Evolutionary conservation across 768 basidiomycete species (phyloP).

Genomic region (Mycena haematopus): DNA sequence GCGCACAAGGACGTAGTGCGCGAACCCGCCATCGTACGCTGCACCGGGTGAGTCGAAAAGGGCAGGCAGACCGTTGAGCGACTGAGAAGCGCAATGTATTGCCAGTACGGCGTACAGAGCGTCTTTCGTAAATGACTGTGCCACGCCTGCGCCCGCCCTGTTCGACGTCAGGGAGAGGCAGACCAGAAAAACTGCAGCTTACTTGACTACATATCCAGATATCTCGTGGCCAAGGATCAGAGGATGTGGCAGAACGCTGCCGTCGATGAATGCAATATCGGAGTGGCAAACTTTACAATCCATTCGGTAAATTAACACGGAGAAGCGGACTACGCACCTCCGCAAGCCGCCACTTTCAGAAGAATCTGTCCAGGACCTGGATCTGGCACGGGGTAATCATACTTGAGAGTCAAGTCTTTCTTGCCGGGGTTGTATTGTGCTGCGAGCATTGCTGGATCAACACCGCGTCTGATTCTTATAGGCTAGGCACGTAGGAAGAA

Average conservation of each 20-base stretch:
- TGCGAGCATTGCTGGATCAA: not conserved
- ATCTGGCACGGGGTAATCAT: not conserved
- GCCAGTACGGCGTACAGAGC: not conserved
- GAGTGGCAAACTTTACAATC: not conserved
- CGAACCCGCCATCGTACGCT: not conserved
- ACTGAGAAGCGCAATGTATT: not conserved
- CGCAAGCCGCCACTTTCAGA: not conserved
- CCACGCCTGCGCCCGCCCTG: not conserved
- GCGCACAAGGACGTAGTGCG: not conserved
- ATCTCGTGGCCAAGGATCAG: not conserved
- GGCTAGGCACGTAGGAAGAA: no score
- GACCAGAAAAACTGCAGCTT: not conserved
- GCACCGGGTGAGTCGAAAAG: not conserved
- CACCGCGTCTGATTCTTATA: not conserved
- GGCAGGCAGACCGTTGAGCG: not conserved
- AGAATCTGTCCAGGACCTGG: not conserved
- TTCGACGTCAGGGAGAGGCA: not conserved
- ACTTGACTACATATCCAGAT: not conserved
- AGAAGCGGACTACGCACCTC: not conserved
- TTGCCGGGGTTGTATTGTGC: slow-evolving; percentile 1
- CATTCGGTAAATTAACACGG: not conserved
- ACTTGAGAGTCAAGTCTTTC: not conserved
- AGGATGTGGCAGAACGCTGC: not conserved
- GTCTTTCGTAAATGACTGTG: not conserved
- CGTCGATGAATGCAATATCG: not conserved